Conservation (phyloP, 139 green algal species). For the Picochlorum sp. region DNA sequence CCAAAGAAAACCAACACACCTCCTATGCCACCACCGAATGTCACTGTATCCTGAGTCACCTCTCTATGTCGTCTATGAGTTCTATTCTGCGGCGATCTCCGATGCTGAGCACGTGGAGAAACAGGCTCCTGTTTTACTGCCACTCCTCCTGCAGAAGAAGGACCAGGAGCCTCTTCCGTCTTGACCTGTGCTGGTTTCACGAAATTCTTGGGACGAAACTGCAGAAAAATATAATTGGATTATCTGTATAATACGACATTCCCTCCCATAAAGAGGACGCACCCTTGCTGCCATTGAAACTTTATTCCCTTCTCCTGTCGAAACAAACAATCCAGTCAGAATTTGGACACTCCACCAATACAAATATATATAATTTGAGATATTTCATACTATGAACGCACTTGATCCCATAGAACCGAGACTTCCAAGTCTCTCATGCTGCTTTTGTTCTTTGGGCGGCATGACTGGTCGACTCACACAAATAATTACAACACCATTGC, state of each 20-base stretch:
- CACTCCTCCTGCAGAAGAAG: background rate
- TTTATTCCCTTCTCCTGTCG: slow-evolving; percentile 1
- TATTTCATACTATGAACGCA: too few relatives aligned
- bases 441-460: too few relatives aligned
- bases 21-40: slow-evolving; percentile 9
- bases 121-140: background rate
- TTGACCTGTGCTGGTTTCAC: background rate
- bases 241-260: too few relatives aligned
- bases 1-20: slow-evolving; percentile 2
- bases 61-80: background rate
- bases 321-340: background rate
- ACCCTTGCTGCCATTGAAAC: background rate
- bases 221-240: background rate
- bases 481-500: too few relatives aligned
- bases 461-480: too few relatives aligned
- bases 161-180: background rate
- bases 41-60: background rate
- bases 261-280: background rate
- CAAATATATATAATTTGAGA: too few relatives aligned
- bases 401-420: too few relatives aligned
- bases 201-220: slow-evolving; percentile 15
- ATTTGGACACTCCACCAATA: too few relatives aligned
- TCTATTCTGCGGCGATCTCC: background rate
- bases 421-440: too few relatives aligned
- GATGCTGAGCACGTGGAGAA: background rate